Evolutionary conservation across 2,329 filamentous ascomycete species (phyloP), one percentile per base, ranked within the genome.

Genomic region (Thielaviopsis euricoi): DNA sequence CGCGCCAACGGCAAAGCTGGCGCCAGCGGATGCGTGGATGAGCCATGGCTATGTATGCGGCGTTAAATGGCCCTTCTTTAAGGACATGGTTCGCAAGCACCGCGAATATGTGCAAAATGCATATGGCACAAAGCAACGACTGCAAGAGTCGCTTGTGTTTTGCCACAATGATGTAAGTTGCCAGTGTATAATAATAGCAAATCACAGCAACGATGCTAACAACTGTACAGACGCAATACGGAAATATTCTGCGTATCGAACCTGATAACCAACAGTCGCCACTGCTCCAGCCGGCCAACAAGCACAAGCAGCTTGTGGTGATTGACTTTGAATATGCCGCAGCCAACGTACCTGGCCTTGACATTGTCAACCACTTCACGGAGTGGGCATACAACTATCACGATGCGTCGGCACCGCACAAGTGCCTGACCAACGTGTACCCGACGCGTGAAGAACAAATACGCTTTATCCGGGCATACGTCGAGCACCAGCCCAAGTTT

Each of bases 331-430:
- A 98, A 67, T 98, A 98, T 67, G 87, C 93, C 1, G 90, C 85
- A 2, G 89, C 91, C 59, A 98, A 97, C 67, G 77, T 84, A 0
- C 83, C 82, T 0, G 93, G 89, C 1, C 76, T 89, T 17, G 93
- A 98, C 70, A 97, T 98, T 68, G 93, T 89, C 59, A 98, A 98
- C 69, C 93, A 98, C 71, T 98, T 98, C 71, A 87, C 88, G 0
- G 93, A 98, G 71, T 98, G 93, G 93, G 87, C 88, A 64, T 97
- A 97, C 76, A 91, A 98, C 71, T 98, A 98, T 71, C 90, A 96
- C 67, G 83, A 93, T 67, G 70, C 80, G 2, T 72, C 74, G 49
- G 48, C 26, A 72, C 74, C 88, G 0, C 82, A 81, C 72, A 80
- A 76, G 25, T 91, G 87, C 75, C 82, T 85, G 65, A 79, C 79